Evolutionary conservation across 2,329 filamentous ascomycete species (phyloP).

Genomic region (Aspergillus puulaauensis): DNA sequence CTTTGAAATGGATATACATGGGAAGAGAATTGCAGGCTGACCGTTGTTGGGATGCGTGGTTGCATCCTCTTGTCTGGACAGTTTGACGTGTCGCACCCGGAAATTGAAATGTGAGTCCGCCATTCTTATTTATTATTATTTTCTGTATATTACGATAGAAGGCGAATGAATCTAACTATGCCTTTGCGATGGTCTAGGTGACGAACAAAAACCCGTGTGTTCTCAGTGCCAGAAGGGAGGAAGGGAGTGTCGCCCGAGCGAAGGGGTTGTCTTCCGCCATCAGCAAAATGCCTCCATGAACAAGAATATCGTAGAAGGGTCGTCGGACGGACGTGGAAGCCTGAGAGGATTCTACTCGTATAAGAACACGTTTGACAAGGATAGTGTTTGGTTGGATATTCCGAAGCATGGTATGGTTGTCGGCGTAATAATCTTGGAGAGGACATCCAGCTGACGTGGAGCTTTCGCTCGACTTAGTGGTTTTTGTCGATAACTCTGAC

Average conservation of each 20-base stretch:
- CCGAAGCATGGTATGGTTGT: conserved; percentile 53
- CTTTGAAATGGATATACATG: neutral
- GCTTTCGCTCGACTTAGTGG: conserved; percentile 42
- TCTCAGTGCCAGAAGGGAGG: conserved; percentile 62
- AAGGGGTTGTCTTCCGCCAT: conserved; percentile 65
- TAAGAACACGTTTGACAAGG: conserved; percentile 63
- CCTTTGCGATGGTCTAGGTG: conserved; percentile 30
- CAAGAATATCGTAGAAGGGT: conserved; percentile 43
- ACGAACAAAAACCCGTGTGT: conserved; percentile 61
- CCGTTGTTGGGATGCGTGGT: neutral
- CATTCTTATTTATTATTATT: neutral
- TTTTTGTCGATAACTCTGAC: conserved; percentile 62
- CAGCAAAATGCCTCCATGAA: conserved; percentile 71
- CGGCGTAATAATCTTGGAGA: neutral
- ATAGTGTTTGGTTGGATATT: conserved; percentile 63
- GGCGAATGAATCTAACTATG: conserved; percentile 5
- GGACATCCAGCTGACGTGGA: neutral
- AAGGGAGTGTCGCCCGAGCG: conserved; percentile 60
- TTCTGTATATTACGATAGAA: neutral
- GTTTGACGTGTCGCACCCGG: conserved; percentile 57
- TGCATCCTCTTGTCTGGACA: conserved; percentile 20
- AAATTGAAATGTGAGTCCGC: conserved; percentile 60
- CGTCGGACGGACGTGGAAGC: conserved; percentile 39
- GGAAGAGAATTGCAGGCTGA: neutral
- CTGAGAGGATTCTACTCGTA: conserved; percentile 65